Percentiles rank a stretch among this genome's conserved stretches.
Conservation (phyloP, 345 rosid genomes). For the Lenwebbia sp. region DNA sequence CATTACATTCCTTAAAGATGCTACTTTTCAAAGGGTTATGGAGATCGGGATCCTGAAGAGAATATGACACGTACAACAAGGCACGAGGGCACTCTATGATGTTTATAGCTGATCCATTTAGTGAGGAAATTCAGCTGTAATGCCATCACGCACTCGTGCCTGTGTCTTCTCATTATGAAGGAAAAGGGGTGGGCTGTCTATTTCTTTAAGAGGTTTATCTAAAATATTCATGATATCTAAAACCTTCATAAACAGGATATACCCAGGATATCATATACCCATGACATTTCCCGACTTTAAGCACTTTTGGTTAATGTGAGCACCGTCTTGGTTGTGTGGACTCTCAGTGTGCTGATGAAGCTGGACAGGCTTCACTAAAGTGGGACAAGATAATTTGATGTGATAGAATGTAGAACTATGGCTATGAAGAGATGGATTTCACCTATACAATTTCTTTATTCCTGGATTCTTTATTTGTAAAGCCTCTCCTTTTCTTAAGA, state of each 20-base stretch:
- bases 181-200: background rate
- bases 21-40: background rate
- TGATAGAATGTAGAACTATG: background rate
- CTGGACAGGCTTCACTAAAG: background rate
- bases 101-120: background rate
- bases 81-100: background rate
- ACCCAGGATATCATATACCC: background rate
- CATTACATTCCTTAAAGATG: background rate
- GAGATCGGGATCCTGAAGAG: background rate
- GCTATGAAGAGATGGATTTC: background rate
- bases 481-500: background rate
- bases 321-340: background rate
- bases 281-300: background rate
- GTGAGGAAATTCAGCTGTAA: background rate
- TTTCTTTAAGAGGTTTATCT: no score
- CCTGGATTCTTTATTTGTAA: background rate
- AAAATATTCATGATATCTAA: no score
- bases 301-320: background rate
- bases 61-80: background rate
- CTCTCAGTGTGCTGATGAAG: background rate
- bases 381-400: background rate
- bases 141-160: background rate
- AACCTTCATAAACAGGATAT: background rate
- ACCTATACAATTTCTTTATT: background rate
- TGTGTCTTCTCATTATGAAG: background rate